Evolutionary conservation across 108 stramenopile genomes (phyloP).

Genomic region (Discostella stelligeroides): DNA sequence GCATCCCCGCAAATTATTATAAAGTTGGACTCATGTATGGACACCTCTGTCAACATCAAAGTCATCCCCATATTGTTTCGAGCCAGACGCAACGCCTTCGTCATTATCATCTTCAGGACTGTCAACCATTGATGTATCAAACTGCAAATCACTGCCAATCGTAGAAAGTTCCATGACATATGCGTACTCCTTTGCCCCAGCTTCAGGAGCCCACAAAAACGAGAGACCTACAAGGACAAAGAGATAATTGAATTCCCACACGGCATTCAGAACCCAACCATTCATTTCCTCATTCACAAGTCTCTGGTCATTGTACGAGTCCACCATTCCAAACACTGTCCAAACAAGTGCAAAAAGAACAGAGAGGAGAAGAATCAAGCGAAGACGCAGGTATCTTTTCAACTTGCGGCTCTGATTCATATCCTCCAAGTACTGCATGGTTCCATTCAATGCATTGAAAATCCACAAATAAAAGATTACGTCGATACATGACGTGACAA

Average conservation of each 20-base stretch:
- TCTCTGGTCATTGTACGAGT: conserved; percentile 65
- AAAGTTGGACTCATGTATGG: conserved; percentile 15
- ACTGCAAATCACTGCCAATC: conserved; percentile 51
- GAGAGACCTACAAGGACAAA: conserved; percentile 73
- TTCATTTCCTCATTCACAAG: conserved; percentile 69
- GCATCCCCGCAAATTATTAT: not conserved
- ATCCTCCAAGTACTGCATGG: conserved; percentile 85
- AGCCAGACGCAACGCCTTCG: conserved; percentile 18
- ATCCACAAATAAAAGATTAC: conserved; percentile 87
- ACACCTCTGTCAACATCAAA: conserved; percentile 33
- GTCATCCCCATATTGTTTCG: conserved; percentile 15
- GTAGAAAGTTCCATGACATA: conserved; percentile 87
- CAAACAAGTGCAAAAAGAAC: conserved; percentile 81
- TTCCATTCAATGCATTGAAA: conserved; percentile 76
- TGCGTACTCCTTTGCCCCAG: conserved; percentile 83
- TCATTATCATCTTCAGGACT: conserved; percentile 57
- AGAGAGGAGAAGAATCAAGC: conserved; percentile 73
- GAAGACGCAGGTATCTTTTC: conserved; percentile 75
- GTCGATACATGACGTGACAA: conserved; percentile 65
- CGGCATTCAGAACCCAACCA: conserved; percentile 69
- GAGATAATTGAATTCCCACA: conserved; percentile 84
- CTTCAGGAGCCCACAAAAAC: conserved; percentile 77
- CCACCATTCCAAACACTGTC: conserved; percentile 82
- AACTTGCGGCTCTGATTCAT: conserved; percentile 83
- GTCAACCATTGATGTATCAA: conserved; percentile 50